Evolutionary conservation across 2,329 filamentous ascomycete genomes (phyloP).

Genomic region (Alternaria arborescens): DNA sequence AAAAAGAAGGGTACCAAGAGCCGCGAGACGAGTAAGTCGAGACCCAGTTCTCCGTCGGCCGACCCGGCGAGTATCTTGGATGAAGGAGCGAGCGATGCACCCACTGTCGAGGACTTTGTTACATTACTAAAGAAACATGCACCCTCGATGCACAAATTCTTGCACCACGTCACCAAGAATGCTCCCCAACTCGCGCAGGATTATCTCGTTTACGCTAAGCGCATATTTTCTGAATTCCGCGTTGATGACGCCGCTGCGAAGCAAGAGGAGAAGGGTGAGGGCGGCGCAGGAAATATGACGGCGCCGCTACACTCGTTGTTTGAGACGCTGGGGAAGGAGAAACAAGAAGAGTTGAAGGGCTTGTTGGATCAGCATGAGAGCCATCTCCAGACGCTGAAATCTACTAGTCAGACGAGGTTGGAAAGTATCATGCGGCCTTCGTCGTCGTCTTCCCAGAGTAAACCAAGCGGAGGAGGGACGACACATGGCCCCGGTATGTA

Average conservation of each 20-base stretch:
- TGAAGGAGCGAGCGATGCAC: conserved; percentile 40
- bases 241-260: conserved; percentile 32
- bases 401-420: conserved; percentile 56
- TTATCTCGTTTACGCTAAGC: conserved; percentile 69
- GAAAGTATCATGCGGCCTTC: conserved; percentile 61
- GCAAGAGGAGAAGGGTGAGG: conserved; percentile 30
- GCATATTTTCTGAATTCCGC: conserved; percentile 66
- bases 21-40: conserved; percentile 32
- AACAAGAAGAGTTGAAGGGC: conserved; percentile 57
- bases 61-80: conserved; percentile 36
- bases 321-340: conserved; percentile 57
- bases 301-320: conserved; percentile 54
- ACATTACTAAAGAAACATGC: conserved; percentile 71
- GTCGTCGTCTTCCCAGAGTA: conserved; percentile 5
- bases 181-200: conserved; percentile 71
- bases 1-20: conserved; percentile 43
- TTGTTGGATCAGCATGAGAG: conserved; percentile 67
- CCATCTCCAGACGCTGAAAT: conserved; percentile 63
- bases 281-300: conserved; percentile 56
- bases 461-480: conserved; percentile 32
- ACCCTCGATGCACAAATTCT: conserved; percentile 70
- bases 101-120: conserved; percentile 77
- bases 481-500: conserved; percentile 75
- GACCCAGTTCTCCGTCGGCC: conserved; percentile 24
- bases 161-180: conserved; percentile 73